Evolutionary conservation across 129 eudicot genomes (phyloP).

Genomic region (Ambrosia artemisiifolia): DNA sequence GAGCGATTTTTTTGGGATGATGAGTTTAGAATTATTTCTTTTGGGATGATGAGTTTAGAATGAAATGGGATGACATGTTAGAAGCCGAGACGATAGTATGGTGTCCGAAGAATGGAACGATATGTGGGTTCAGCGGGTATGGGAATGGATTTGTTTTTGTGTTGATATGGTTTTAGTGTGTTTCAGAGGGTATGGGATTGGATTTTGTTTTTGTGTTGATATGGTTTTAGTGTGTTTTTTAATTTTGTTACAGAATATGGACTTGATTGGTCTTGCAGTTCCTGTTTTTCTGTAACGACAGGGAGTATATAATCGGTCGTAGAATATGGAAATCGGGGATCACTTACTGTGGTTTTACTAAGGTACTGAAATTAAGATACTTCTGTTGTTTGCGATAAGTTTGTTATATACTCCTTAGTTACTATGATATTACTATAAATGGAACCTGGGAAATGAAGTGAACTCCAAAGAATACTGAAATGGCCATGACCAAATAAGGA

Average conservation of each 20-base stretch:
- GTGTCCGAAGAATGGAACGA: slow-evolving; percentile 64
- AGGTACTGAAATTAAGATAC: slow-evolving; percentile 41
- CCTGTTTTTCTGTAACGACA: slow-evolving; percentile 86
- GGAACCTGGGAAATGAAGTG: background rate
- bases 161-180: too few species aligned
- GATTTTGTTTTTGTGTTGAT: too few species aligned
- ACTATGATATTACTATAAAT: background rate
- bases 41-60: slow-evolving; percentile 87
- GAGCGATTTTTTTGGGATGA: too few species aligned
- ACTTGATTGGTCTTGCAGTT: slow-evolving; percentile 52
- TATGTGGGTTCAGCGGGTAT: slow-evolving; percentile 89
- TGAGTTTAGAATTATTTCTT: too few species aligned
- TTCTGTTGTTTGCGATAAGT: background rate
- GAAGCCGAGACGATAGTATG: slow-evolving; percentile 67
- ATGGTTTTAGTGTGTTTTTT: slow-evolving; percentile 3
- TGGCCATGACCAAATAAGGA: background rate
- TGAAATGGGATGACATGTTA: slow-evolving; percentile 82
- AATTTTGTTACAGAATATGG: slow-evolving; percentile 1
- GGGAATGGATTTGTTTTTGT: background rate
- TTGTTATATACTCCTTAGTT: background rate
- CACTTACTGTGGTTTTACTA: slow-evolving; percentile 72
- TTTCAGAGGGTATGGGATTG: too few species aligned
- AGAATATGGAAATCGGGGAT: slow-evolving; percentile 79
- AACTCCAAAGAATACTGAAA: too few species aligned
- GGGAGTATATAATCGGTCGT: slow-evolving; percentile 86